phyloP scores from a whole-genome alignment of 768 basidiomycete species.

The Tylopilus cervinicoccineus region DNA sequence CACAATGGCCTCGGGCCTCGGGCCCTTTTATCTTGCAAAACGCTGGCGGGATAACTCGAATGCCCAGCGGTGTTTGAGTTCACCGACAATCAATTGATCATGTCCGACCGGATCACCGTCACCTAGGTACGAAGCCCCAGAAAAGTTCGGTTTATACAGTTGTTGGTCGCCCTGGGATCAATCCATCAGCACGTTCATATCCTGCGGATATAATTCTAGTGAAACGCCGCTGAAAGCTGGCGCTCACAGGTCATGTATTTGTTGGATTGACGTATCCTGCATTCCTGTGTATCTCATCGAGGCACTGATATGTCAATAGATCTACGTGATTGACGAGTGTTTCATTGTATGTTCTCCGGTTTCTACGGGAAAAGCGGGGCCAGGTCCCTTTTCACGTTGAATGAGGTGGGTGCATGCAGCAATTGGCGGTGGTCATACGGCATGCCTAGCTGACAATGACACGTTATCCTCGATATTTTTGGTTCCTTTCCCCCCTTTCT shows the following conservation, averaged over 20 bases:
- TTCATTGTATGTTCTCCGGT: background rate
- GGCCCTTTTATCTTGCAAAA: background rate
- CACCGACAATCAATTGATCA: too few relatives aligned
- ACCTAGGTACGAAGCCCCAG: too few relatives aligned
- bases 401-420: background rate
- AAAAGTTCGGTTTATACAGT: background rate
- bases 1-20: background rate
- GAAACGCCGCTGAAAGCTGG: too few relatives aligned
- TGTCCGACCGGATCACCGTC: too few relatives aligned
- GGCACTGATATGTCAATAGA: background rate
- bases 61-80: background rate
- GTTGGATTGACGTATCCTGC: background rate
- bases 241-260: too few relatives aligned
- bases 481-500: background rate
- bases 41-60: background rate
- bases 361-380: background rate
- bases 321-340: background rate
- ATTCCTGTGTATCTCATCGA: background rate
- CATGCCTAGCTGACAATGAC: background rate
- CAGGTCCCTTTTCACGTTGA: too few relatives aligned
- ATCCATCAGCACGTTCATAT: background rate
- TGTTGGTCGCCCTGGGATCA: background rate
- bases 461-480: background rate
- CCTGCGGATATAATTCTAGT: too few relatives aligned
- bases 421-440: too few relatives aligned